phyloP scores from a whole-genome alignment of 2,329 filamentous ascomycete genomes.

The Ophiostoma ulmi region DNA sequence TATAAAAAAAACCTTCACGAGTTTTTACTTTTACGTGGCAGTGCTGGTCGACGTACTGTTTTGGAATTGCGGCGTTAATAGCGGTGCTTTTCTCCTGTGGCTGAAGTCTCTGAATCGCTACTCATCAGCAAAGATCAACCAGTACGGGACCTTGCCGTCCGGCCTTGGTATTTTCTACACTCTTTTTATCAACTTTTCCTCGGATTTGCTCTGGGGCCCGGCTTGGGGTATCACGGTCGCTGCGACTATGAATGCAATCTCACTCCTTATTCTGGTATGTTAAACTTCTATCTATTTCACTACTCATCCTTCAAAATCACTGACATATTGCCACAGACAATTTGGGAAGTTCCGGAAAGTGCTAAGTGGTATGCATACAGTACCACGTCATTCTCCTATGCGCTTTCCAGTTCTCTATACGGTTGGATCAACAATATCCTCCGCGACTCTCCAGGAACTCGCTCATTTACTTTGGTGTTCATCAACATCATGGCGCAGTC shows the following conservation, averaged over 20 bases:
- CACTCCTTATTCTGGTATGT: constrained; percentile 43
- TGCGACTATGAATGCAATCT: constrained; percentile 47
- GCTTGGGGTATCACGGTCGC: constrained; percentile 52
- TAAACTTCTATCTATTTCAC: neutral
- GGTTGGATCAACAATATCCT: constrained; percentile 52
- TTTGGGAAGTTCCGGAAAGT: constrained; percentile 54
- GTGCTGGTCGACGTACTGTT: constrained; percentile 51
- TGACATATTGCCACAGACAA: constrained; percentile 29
- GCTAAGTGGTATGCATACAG: constrained; percentile 51
- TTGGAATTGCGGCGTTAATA: constrained; percentile 49
- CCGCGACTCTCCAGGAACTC: constrained; percentile 42
- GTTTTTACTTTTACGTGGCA: constrained; percentile 43
- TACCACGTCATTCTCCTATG: constrained; percentile 45
- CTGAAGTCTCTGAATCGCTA: constrained; percentile 45
- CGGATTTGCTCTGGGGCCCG: constrained; percentile 49
- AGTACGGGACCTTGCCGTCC: constrained; percentile 17
- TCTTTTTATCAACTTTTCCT: constrained; percentile 50
- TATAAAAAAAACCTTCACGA: constrained; percentile 12
- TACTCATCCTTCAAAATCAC: neutral
- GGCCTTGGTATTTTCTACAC: constrained; percentile 54
- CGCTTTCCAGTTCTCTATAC: constrained; percentile 51
- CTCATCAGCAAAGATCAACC: constrained; percentile 17
- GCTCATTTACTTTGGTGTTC: constrained; percentile 33
- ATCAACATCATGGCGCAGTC: constrained; percentile 51
- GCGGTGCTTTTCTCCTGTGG: constrained; percentile 53